These are phyloP conservation scores for Rosa hybrid DNA, from an alignment of 331 rosid genomes.

Conservation along the genomic window DNA sequence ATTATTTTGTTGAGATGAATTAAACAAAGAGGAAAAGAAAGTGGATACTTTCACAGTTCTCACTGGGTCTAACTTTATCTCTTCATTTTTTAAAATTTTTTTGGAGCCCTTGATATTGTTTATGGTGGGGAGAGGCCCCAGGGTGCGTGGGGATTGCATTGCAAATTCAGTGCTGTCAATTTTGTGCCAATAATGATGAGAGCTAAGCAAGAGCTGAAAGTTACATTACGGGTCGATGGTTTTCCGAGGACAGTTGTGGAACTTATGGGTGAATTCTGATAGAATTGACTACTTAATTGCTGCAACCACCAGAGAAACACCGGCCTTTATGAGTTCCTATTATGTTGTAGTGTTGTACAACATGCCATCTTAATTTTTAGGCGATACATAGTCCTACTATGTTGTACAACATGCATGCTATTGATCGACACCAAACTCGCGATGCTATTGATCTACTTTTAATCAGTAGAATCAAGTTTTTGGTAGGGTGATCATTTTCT, in stretches of 20 bases:
- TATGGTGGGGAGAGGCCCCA: constrained; percentile 1
- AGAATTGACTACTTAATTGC: constrained; percentile 1
- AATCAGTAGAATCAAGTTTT: background rate
- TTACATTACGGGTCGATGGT: background rate
- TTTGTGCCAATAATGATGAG: background rate
- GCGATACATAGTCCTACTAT: background rate
- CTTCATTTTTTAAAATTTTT: background rate
- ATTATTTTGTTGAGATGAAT: background rate
- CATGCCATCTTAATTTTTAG: background rate
- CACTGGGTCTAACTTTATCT: constrained; percentile 7
- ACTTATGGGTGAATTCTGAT: background rate
- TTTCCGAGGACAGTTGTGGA: background rate
- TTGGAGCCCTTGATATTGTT: background rate
- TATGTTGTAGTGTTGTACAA: background rate
- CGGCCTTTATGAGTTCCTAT: background rate
- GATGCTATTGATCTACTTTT: background rate
- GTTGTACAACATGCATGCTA: background rate
- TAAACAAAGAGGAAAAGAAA: background rate
- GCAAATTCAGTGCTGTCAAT: constrained; percentile 3
- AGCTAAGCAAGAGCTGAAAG: background rate
- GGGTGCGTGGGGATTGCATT: constrained; percentile 6
- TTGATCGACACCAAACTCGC: background rate
- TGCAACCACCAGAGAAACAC: constrained; percentile 25
- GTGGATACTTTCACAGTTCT: constrained; percentile 2
- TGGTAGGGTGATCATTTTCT: background rate